Evolutionary conservation across 2,329 filamentous ascomycete species (phyloP).

Genomic region (Zasmidium cellare): DNA sequence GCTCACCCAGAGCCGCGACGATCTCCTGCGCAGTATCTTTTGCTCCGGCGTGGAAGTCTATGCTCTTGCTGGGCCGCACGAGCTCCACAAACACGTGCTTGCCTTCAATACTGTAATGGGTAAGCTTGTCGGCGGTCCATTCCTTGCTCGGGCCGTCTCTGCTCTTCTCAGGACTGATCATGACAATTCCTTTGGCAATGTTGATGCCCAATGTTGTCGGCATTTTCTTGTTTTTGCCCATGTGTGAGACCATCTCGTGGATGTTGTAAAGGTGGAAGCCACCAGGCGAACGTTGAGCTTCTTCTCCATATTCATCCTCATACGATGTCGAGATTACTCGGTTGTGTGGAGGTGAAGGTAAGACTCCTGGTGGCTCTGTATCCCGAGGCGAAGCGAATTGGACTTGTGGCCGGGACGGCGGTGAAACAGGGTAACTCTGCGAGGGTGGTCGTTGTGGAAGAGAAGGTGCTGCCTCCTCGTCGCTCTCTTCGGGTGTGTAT

Average conservation of each 20-base stretch:
- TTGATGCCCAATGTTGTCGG: slow-evolving; percentile 96
- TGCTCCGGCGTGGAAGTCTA: slow-evolving; percentile 94
- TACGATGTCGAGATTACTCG: slow-evolving; percentile 41
- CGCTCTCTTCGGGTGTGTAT: slow-evolving; percentile 67
- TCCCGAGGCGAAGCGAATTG: slow-evolving; percentile 40
- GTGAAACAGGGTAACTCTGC: slow-evolving; percentile 42
- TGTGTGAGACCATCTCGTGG: slow-evolving; percentile 94
- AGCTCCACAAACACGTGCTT: slow-evolving; percentile 97
- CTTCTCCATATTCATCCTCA: slow-evolving; percentile 46
- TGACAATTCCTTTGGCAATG: slow-evolving; percentile 79
- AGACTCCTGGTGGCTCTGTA: slow-evolving; percentile 42
- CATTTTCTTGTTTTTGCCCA: slow-evolving; percentile 98
- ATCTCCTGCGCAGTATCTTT: slow-evolving; percentile 98
- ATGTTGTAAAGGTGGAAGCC: slow-evolving; percentile 96
- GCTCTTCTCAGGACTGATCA: slow-evolving; percentile 83
- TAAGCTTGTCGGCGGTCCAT: slow-evolving; percentile 92
- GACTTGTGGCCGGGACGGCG: slow-evolving; percentile 42
- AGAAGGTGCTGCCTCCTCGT: slow-evolving; percentile 63
- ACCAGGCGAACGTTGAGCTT: slow-evolving; percentile 59
- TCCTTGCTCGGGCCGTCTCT: slow-evolving; percentile 83
- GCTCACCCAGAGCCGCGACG: slow-evolving; percentile 79
- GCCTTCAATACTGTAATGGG: slow-evolving; percentile 96
- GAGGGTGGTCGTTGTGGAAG: slow-evolving; percentile 65
- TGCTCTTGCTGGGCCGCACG: slow-evolving; percentile 85
- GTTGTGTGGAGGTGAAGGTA: slow-evolving; percentile 58